Conservation (phyloP, 768 basidiomycete genomes). For the Lentinus brumalis region DNA sequence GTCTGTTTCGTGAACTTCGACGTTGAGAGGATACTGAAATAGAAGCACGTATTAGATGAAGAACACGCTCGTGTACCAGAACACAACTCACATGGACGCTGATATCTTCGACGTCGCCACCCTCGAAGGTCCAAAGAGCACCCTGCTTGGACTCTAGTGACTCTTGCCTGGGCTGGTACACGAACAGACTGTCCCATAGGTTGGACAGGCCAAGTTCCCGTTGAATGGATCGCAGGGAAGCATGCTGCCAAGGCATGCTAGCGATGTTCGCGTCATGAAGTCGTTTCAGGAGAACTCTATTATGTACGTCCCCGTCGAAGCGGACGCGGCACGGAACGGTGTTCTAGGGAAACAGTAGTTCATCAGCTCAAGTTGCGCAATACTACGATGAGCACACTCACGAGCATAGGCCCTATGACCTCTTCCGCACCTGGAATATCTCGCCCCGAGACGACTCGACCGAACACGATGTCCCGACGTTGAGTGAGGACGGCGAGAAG, state of each 20-base stretch:
- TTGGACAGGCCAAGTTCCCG: constrained; percentile 30
- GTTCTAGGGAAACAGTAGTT: constrained; percentile 33
- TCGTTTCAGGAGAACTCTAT: constrained; percentile 37
- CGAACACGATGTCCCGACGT: constrained; percentile 44
- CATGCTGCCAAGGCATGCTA: constrained; percentile 46
- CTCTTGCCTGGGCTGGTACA: constrained; percentile 41
- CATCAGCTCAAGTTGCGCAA: neutral
- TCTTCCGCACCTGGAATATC: constrained; percentile 42
- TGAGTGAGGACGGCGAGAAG: constrained; percentile 24
- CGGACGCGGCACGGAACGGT: constrained; percentile 47
- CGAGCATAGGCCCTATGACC: constrained; percentile 49
- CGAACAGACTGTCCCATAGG: constrained; percentile 47
- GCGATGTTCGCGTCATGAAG: constrained; percentile 43
- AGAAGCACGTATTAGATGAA: too few species aligned
- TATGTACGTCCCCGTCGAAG: constrained; percentile 28
- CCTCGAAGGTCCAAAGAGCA: constrained; percentile 28
- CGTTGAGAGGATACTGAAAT: constrained; percentile 45
- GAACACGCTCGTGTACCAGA: too few species aligned
- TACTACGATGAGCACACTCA: constrained; percentile 26
- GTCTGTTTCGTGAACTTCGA: constrained; percentile 40
- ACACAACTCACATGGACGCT: constrained; percentile 35
- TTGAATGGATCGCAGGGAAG: constrained; percentile 46
- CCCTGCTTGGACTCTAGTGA: neutral
- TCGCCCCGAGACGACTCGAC: constrained; percentile 49
- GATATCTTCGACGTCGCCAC: constrained; percentile 17